Evolutionary conservation across 495 filamentous ascomycete genomes (phyloP).

Genomic region (Lasiosphaeris hirsuta): DNA sequence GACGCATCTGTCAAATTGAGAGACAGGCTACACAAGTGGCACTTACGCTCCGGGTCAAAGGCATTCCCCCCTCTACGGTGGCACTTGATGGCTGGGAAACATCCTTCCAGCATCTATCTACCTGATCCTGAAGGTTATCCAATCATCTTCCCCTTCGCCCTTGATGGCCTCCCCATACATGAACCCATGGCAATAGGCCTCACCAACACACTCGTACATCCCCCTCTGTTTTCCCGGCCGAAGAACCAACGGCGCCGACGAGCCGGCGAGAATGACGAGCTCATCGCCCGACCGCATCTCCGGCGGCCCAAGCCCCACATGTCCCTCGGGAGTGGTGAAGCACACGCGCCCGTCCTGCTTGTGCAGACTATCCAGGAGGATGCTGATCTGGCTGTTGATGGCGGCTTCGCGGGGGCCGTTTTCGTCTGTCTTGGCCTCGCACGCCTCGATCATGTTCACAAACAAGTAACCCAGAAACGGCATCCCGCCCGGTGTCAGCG

Average conservation of each 20-base stretch:
- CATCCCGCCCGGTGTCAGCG: no score
- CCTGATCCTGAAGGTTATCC: not conserved
- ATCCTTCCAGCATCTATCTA: no score
- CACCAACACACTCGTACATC: not conserved
- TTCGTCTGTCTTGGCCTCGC: not conserved
- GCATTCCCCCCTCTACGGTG: no score
- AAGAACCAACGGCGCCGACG: not conserved
- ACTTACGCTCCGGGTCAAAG: no score
- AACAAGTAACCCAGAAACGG: no score
- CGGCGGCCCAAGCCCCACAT: not conserved
- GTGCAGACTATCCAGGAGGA: not conserved
- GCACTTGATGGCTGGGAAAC: no score
- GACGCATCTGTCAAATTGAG: no score
- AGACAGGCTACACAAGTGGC: no score
- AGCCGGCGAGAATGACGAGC: not conserved
- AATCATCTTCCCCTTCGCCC: not conserved
- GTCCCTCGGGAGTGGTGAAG: not conserved
- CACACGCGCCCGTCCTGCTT: not conserved
- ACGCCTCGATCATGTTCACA: no score
- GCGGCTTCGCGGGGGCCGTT: not conserved
- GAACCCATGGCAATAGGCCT: constrained; percentile 1
- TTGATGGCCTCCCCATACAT: not conserved
- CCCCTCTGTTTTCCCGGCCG: not conserved
- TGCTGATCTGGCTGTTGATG: no score
- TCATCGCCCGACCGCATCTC: not conserved